These are phyloP conservation scores for Notholithocarpus densiflorus DNA, from an alignment of 306 rosid genomes.

Conservation along the genomic window DNA sequence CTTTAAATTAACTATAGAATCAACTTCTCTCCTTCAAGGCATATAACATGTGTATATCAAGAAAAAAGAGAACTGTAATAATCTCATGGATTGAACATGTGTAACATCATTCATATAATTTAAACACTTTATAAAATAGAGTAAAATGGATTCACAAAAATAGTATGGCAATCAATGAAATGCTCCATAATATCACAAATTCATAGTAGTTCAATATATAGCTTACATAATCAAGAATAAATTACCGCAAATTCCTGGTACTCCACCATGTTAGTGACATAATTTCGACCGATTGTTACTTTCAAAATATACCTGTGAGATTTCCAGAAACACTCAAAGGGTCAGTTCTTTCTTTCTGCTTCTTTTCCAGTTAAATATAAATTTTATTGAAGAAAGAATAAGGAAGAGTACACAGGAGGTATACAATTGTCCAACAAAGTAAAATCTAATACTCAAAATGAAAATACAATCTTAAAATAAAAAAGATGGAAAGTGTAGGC, in stretches of 20 bases:
- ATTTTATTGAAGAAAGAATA: not conserved
- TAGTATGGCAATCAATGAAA: not conserved
- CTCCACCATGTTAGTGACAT: constrained; percentile 35
- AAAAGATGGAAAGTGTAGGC: not conserved
- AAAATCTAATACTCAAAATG: not conserved
- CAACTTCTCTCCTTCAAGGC: not conserved
- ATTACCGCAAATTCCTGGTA: constrained; percentile 28
- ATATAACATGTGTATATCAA: not conserved
- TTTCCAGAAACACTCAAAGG: not conserved
- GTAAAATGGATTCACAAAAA: not conserved
- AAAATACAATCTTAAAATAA: not conserved
- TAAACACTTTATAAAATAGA: not conserved
- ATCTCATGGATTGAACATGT: not conserved
- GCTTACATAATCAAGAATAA: not conserved
- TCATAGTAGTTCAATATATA: not conserved
- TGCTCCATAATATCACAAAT: not conserved
- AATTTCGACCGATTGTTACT: constrained; percentile 29
- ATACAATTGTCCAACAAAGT: not conserved
- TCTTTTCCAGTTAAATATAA: not conserved
- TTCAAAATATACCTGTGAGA: constrained; percentile 29
- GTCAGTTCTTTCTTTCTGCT: not conserved
- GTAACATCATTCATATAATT: not conserved
- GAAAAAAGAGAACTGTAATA: not conserved
- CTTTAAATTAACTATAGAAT: not conserved
- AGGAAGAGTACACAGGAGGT: not conserved